A percentile compares a stretch with the other conserved stretches of the same genome.
These are phyloP conservation scores for Neurospora sp. DNA, from an alignment of 495 filamentous ascomycete species.

Conservation along the genomic window DNA sequence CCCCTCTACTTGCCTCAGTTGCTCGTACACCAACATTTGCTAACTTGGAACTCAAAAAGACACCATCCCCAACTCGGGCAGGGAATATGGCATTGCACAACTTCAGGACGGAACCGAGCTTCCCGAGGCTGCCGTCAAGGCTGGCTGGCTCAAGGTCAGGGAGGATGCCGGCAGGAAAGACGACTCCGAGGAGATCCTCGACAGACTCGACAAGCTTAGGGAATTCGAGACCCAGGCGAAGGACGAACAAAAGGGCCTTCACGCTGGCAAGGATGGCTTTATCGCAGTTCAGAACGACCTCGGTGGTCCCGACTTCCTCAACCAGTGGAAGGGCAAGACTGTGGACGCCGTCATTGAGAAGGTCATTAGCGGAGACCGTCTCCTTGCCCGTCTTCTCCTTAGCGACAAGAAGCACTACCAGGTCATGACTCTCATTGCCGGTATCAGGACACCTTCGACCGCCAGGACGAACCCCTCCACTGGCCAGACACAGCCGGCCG, in stretches of 20 bases:
- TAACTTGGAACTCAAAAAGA: constrained; percentile 33
- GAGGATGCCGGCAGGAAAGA: constrained; percentile 87
- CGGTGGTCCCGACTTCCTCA: constrained; percentile 61
- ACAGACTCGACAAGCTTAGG: constrained; percentile 64
- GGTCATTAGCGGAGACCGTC: constrained; percentile 80
- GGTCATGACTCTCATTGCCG: constrained; percentile 74
- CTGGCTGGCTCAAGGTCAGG: constrained; percentile 83
- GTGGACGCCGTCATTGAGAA: constrained; percentile 73
- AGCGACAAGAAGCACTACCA: constrained; percentile 72
- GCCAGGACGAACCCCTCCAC: constrained; percentile 66
- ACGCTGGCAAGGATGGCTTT: constrained; percentile 46
- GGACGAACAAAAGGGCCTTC: constrained; percentile 66
- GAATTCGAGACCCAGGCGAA: constrained; percentile 72
- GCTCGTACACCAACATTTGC: neutral
- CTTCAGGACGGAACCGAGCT: constrained; percentile 64
- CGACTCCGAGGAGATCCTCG: constrained; percentile 61
- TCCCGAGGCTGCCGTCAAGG: constrained; percentile 68
- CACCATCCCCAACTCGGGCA: constrained; percentile 69
- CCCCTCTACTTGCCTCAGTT: neutral
- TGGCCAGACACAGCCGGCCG: constrained; percentile 69
- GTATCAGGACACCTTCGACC: constrained; percentile 76
- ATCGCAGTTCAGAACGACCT: constrained; percentile 75
- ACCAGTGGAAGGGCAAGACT: constrained; percentile 64
- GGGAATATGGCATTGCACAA: constrained; percentile 75
- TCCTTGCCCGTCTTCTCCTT: constrained; percentile 72